These are phyloP conservation scores for Dacryopinax primogenitus DNA, from an alignment of 768 basidiomycete genomes.

Conservation along the genomic window DNA sequence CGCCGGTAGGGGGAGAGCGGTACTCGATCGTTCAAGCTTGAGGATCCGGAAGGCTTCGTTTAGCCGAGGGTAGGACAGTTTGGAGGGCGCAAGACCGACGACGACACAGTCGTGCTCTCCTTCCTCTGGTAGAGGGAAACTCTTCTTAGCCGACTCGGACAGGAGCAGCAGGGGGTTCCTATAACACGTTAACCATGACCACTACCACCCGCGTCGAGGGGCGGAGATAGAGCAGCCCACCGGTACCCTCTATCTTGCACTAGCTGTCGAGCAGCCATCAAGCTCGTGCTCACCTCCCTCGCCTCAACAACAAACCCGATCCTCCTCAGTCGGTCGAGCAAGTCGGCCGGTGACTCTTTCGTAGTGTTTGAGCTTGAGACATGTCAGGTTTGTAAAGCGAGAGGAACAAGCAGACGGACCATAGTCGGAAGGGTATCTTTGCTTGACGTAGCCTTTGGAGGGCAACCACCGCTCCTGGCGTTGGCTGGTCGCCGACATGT, in stretches of 20 bases:
- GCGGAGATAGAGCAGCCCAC: too few relatives aligned
- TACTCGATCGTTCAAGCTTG: too few relatives aligned
- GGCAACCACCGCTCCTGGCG: slow-evolving; percentile 37
- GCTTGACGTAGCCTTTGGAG: slow-evolving; percentile 27
- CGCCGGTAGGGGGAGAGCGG: not conserved
- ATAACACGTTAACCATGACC: not conserved
- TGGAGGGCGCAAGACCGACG: slow-evolving; percentile 44
- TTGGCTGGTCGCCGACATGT: slow-evolving; percentile 41
- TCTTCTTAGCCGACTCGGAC: slow-evolving; percentile 29
- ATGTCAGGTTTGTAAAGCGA: not conserved
- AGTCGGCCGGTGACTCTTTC: slow-evolving; percentile 41
- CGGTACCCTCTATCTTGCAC: slow-evolving; percentile 33
- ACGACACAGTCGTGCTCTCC: slow-evolving; percentile 44
- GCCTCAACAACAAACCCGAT: slow-evolving; percentile 40
- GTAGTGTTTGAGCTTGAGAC: slow-evolving; percentile 54
- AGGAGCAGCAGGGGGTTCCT: slow-evolving; percentile 46
- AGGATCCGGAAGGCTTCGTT: slow-evolving; percentile 58
- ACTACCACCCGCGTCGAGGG: not conserved
- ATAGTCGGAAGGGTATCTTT: slow-evolving; percentile 32
- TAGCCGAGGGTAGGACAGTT: slow-evolving; percentile 42
- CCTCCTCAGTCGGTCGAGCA: slow-evolving; percentile 33
- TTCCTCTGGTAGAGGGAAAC: slow-evolving; percentile 19
- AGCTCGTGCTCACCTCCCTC: slow-evolving; percentile 49
- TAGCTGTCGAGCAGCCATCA: slow-evolving; percentile 43
- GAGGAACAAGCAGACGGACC: slow-evolving; percentile 17